Evolutionary conservation across 148 eudicot species (phyloP), one percentile per base, ranked within the genome.

Genomic region (Rhododendron henanense): DNA sequence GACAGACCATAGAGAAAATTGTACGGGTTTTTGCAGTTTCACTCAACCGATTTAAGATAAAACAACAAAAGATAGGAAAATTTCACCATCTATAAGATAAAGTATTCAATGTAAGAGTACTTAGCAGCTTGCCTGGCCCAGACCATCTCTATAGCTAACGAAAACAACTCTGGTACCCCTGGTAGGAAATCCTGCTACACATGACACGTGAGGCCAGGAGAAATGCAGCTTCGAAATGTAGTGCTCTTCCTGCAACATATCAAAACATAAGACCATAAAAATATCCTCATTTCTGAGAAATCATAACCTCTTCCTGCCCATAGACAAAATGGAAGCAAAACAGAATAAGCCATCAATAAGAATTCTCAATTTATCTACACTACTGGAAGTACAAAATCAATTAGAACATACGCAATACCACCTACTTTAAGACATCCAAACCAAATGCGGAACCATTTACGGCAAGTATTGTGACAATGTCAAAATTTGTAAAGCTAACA

Each of bases 191-290:
- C 96, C 95, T 78, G 96, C 89, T 47, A 89, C 53, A 85, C 95
- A 96, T 25, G 96, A 90, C 85, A 96, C 94, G 77, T 94, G 98
- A 86, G 99, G 99, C 99, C 99, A 96, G 16, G 94, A 84, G 91
- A 96, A 93, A 88, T 92, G 86, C 88, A 96, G 90, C 89, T 90
- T 92, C 41, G 96, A 90, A 80, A 93, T 87, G 86, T 88, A 92
- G 89, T 94, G 99, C 88, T 92, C 94, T 86, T 96, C 99, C 99
- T 94, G 94, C 89, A 88, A 81, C n/a, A 78, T 33, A 45, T 78
- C 69, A 69, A 82, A 79, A 78, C 48, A 48, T 21, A 44, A 31
- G 35, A 78, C 55, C 44, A 73, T 10, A 53, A 21, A 33, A 0
- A 31, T 50, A 10, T 39, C 55, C 19, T 50, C 25, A 84, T 44